Evolutionary conservation across 2,329 filamentous ascomycete species (phyloP).

Genomic region (Periconia digitata): DNA sequence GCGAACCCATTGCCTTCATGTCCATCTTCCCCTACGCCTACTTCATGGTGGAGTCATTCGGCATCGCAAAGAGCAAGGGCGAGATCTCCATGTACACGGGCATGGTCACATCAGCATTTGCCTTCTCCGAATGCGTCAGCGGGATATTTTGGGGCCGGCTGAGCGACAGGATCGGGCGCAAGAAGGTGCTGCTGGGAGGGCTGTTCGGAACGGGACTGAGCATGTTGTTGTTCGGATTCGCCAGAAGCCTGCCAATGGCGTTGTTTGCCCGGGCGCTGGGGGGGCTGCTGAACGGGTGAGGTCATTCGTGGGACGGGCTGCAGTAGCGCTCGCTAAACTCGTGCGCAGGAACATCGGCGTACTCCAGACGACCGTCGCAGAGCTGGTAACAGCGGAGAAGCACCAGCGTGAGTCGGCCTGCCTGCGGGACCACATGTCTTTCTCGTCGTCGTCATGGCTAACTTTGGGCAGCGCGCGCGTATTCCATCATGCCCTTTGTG

Average conservation of each 20-base stretch:
- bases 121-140: constrained; percentile 91
- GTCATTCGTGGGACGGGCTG: constrained; percentile 29
- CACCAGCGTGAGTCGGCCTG: constrained; percentile 73
- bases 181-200: constrained; percentile 88
- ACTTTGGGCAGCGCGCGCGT: constrained; percentile 70
- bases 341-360: constrained; percentile 81
- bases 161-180: constrained; percentile 89
- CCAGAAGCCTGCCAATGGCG: constrained; percentile 77
- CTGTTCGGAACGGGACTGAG: constrained; percentile 88
- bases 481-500: constrained; percentile 96
- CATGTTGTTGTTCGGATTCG: constrained; percentile 90
- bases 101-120: constrained; percentile 95
- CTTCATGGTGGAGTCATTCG: constrained; percentile 93
- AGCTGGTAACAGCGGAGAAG: constrained; percentile 88
- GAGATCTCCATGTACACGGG: constrained; percentile 91
- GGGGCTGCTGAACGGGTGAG: constrained; percentile 87
- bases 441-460: constrained; percentile 13
- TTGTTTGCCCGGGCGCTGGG: constrained; percentile 86
- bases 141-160: constrained; percentile 91
- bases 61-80: constrained; percentile 74
- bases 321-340: constrained; percentile 31
- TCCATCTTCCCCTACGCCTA: constrained; percentile 99
- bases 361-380: constrained; percentile 90
- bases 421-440: constrained; percentile 1
- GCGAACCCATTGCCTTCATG: constrained; percentile 99